A percentile compares a stretch with the other conserved stretches of the same genome.
Conservation (phyloP, 176 grass and related monocot genomes). For the Triticum aestivum region IWGSC_CS_RefSeq_v2.1 NC_057796.1:125587889-125588388, state of each 20-base stretch:
- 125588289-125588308: not conserved
- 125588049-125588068: constrained; percentile 83
- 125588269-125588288: not conserved
- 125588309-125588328: not conserved
- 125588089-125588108: constrained; percentile 57
- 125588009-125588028: constrained; percentile 65
- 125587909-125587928: constrained; percentile 89
- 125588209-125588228: not conserved
- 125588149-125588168: constrained; percentile 2
- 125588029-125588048: constrained; percentile 59
- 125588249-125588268: not conserved
- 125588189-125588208: not conserved
- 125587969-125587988: constrained; percentile 24
- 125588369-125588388: not conserved
- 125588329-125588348: not conserved
- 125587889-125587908: constrained; percentile 93
- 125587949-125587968: constrained; percentile 1
- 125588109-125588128: not conserved
- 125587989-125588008: constrained; percentile 68
- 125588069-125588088: constrained; percentile 70
- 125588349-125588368: not conserved
- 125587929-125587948: constrained; percentile 24
- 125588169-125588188: not conserved
- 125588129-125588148: not conserved
- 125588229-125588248: not conserved